phyloP scores from a whole-genome alignment of 2,329 filamentous ascomycete species.

The Magnaporthiopsis rhizophila region DNA sequence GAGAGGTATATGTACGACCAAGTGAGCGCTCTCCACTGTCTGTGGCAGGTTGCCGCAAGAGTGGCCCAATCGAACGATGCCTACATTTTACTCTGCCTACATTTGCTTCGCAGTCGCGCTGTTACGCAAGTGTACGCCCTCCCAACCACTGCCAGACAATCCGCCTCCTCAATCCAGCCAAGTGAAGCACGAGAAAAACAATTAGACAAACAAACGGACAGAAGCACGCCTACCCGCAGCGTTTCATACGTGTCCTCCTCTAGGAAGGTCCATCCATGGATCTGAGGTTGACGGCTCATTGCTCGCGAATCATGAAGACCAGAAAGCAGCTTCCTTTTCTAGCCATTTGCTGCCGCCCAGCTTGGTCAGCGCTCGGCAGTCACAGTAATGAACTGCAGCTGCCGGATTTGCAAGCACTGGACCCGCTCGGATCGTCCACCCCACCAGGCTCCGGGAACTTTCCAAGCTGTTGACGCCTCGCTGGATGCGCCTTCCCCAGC shows the following conservation, averaged over 20 bases:
- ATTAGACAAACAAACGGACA: too few species aligned
- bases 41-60: too few species aligned
- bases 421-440: neutral
- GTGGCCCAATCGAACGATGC: too few species aligned
- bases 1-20: too few species aligned
- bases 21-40: too few species aligned
- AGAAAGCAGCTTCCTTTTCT: slow-evolving; percentile 3
- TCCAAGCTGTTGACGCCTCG: neutral
- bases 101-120: too few species aligned
- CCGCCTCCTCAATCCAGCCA: too few species aligned
- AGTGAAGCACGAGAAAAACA: too few species aligned
- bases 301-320: neutral
- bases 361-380: slow-evolving; percentile 1
- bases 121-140: too few species aligned
- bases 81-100: too few species aligned
- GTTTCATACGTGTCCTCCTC: neutral
- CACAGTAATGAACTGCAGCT: neutral
- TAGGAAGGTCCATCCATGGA: neutral
- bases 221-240: too few species aligned
- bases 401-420: slow-evolving; percentile 1
- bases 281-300: neutral
- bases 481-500: neutral
- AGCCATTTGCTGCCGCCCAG: neutral
- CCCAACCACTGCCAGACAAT: too few species aligned
- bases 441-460: neutral